These are phyloP conservation scores for Arabis alpina DNA, from an alignment of 345 rosid species.

Conservation along the genomic window DNA sequence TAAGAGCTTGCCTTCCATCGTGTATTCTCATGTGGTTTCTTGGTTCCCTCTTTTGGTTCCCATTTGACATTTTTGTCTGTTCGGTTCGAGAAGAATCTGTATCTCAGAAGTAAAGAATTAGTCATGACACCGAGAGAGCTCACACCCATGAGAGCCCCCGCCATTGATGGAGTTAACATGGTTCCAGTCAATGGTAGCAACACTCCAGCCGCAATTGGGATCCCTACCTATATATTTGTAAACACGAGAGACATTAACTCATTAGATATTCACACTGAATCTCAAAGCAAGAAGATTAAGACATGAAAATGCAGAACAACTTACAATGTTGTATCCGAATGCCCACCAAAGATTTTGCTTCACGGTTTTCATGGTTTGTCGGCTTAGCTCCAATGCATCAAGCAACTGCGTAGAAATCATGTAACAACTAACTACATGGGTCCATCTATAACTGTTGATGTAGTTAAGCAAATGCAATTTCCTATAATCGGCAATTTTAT, in stretches of 20 bases:
- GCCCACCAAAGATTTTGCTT: constrained; percentile 99
- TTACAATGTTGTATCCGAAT: constrained; percentile 94
- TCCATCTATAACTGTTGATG: neutral
- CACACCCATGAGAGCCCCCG: constrained; percentile 96
- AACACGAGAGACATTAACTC: neutral
- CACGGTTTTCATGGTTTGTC: constrained; percentile 95
- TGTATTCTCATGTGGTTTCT: constrained; percentile 33
- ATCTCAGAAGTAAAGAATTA: constrained; percentile 78
- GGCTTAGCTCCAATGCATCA: constrained; percentile 91
- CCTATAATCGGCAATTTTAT: neutral
- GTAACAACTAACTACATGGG: constrained; percentile 6
- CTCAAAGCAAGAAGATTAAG: constrained; percentile 13
- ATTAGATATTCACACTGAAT: constrained; percentile 9
- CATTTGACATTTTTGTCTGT: constrained; percentile 32
- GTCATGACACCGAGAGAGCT: constrained; percentile 96
- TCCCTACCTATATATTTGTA: constrained; percentile 59
- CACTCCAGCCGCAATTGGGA: constrained; percentile 92
- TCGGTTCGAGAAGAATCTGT: constrained; percentile 60
- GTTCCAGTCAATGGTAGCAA: constrained; percentile 85
- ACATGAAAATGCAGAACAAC: constrained; percentile 41
- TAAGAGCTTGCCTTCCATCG: constrained; percentile 38
- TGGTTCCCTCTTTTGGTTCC: constrained; percentile 39
- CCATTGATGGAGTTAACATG: constrained; percentile 91
- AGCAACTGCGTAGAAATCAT: constrained; percentile 60
- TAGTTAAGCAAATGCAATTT: constrained; percentile 5